A percentile compares a stretch with the other conserved stretches of the same genome.
Evolutionary conservation across 148 eudicot species (phyloP).

Genomic region (Euryodendron excelsum): DNA sequence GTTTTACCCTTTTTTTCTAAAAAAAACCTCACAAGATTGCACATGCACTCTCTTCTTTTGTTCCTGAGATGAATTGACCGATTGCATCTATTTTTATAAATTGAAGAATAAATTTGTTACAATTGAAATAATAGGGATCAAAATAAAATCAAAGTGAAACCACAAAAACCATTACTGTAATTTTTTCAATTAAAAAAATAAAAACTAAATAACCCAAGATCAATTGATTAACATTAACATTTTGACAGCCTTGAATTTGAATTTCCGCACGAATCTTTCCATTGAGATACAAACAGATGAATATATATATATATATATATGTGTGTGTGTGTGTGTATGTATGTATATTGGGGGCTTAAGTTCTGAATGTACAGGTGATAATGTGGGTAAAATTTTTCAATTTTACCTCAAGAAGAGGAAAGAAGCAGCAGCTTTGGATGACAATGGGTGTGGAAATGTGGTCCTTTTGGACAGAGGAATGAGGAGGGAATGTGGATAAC

Average conservation of each 20-base stretch:
- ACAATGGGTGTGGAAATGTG: constrained; percentile 24
- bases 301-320: not conserved
- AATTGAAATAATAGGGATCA: too few relatives aligned
- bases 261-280: not conserved
- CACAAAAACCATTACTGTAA: too few relatives aligned
- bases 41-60: too few relatives aligned
- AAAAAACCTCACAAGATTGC: too few relatives aligned
- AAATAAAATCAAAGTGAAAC: too few relatives aligned
- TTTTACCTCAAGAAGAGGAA: constrained; percentile 60
- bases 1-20: too few relatives aligned
- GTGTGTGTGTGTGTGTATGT: not conserved
- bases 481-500: constrained; percentile 18
- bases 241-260: not conserved
- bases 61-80: too few relatives aligned
- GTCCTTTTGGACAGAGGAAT: constrained; percentile 29
- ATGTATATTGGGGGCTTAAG: not conserved
- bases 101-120: too few relatives aligned
- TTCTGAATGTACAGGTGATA: not conserved
- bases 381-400: not conserved
- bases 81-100: too few relatives aligned
- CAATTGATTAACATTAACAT: not conserved
- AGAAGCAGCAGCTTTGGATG: constrained; percentile 55
- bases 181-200: too few relatives aligned
- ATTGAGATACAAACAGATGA: not conserved
- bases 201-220: not conserved